Base-by-base conservation (phyloP, 2,329 filamentous ascomycete genomes). In the Xylariaceae sp. region DNA sequence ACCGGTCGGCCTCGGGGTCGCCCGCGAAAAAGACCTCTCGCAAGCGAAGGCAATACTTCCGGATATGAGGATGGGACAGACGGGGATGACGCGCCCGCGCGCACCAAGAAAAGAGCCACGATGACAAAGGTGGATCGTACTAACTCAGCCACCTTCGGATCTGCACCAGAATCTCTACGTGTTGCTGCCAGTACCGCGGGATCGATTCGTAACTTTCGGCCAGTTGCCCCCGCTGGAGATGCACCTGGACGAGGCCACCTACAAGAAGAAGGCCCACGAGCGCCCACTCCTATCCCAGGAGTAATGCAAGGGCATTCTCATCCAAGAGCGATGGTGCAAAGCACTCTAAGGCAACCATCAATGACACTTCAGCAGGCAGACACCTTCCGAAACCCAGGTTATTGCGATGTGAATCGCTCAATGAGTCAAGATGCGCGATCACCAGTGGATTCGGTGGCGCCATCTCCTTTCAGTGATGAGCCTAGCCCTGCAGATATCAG, bases 151-250 rank as follows among this genome's bases (percentile, higher is more conserved):
- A 85, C 84, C 18, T 89, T 97, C 67, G 89, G 88, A 55, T 81
- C 84, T 45, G 86, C 86, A 35, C 83, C 86, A 8, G 91, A 94
- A 53, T 95, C 90, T 2, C 78, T 97, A 30, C 84, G 92, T 53
- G 91, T 96, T n/a, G 88, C 90, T 61, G 93, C 93, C 51, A 96
- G 91, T 71, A 96, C 90, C 13, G 88, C 92, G 50, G 90, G 91
- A 48, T 96, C 92, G 4, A 81, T 97, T 60, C 88, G 93, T 49
- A 88, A 87, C 52, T 89, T 96, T 72, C 84, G 92, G 50, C 93
- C 93, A 3, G 81, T 90, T 58, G 79, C 82, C 37, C 76, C 81
- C 23, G 78, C 76, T 2, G 75, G 74, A 30, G 79, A 80, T 15
- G 71, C 73, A 3, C 70, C 77, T 3, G 62, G 70, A 35, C 76